Base-by-base conservation (phyloP, 2,329 filamentous ascomycete genomes). In the Myriangium duriaei region DNA sequence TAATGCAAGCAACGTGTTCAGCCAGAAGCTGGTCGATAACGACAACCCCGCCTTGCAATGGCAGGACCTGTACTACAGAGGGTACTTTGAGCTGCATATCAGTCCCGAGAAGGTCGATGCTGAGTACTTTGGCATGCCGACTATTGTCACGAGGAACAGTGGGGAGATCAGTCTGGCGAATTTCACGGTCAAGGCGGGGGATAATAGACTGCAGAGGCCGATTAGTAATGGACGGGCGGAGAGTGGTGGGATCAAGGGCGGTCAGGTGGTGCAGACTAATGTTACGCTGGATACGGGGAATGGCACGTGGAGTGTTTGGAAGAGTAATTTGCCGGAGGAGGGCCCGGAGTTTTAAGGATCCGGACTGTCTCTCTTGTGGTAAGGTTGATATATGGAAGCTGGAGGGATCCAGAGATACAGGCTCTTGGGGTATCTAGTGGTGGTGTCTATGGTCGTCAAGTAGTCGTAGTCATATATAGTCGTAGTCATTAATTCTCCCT, bases 41-140 rank as follows among this genome's bases (percentile, higher is more conserved):
- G 55, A 61, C 7, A 84, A 81, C 54, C 58, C 63, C 1, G 76
- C 80, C 54, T 61, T 85, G 32, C 75, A 81, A 50, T 85, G 79
- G 80, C 73, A 78, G 47, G 79, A 84, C 41, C 55, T 76, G 5
- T 84, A 80, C 54, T 85, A 83, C 55, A 68, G 79, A 12, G 81
- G 80, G 1, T 85, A 85, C 59, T 83, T 75, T 47, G 70, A 79
- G 50, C 60, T 84, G 29, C 66, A 69, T 33, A 61, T 81, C 39
- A 64, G 60, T 13, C 64, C 71, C 14, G 63, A 76, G 9, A 60
- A 68, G 31, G 64, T 80, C 2, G 62, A 70, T n/a, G 79, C 79
- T 0, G 63, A 65, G 10, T 85, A 69, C 58, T 85, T 76, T 47
- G 79, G 75, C 29, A 50, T 70, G 50, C 76, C 77, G 0, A 75